Conservation (phyloP, 2,329 filamentous ascomycete species). For the Aspergillus fumigatus region DNA sequence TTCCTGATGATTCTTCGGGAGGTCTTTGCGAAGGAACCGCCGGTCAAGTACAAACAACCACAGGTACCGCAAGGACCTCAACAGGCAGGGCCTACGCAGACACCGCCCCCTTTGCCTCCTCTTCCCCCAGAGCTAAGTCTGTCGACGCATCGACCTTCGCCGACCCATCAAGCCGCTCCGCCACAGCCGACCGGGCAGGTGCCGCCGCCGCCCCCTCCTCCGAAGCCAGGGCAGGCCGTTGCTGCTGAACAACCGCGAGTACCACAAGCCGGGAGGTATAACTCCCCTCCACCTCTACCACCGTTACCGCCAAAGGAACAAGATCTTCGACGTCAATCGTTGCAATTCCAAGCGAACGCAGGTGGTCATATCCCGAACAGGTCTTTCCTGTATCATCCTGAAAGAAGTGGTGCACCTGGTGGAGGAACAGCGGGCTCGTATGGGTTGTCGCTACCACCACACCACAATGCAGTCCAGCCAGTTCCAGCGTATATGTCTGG, state of each 20-base stretch:
- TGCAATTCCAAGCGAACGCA: constrained; percentile 9
- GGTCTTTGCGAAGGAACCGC: constrained; percentile 91
- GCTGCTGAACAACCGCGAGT: constrained; percentile 13
- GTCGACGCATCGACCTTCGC: constrained; percentile 32
- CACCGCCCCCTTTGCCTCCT: constrained; percentile 67
- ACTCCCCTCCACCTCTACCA: constrained; percentile 31
- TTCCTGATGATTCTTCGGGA: constrained; percentile 78
- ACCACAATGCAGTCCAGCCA: background rate
- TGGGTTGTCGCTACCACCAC: background rate
- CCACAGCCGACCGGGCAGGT: constrained; percentile 13
- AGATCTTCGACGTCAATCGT: constrained; percentile 12
- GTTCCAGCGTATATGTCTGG: constrained; percentile 14
- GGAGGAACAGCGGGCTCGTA: constrained; percentile 5
- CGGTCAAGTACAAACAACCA: constrained; percentile 68
- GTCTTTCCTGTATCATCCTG: constrained; percentile 25
- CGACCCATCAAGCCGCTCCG: constrained; percentile 4
- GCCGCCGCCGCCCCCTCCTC: constrained; percentile 35
- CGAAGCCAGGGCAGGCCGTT: constrained; percentile 29
- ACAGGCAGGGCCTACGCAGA: constrained; percentile 28
- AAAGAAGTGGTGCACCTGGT: constrained; percentile 21
- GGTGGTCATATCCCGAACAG: constrained; percentile 5
- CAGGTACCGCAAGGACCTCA: constrained; percentile 30
- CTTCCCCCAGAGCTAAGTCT: constrained; percentile 60
- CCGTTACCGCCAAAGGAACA: constrained; percentile 36
- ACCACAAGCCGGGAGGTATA: constrained; percentile 22